A percentile compares a stretch with the other conserved stretches of the same genome.
phyloP scores from a whole-genome alignment of 2,329 filamentous ascomycete species.

The Pseudogymnoascus sp. region DNA sequence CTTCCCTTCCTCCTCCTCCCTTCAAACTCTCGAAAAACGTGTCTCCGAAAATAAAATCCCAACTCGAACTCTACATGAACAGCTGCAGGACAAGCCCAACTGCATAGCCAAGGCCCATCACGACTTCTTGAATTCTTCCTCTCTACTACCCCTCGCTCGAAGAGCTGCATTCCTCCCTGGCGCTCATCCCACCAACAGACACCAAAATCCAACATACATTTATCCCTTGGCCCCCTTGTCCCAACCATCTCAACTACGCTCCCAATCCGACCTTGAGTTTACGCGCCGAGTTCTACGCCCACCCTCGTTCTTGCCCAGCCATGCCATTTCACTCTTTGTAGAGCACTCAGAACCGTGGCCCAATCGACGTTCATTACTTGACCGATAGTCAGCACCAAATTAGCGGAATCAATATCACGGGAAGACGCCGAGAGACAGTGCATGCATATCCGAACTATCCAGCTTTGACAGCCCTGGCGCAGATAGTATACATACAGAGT shows the following conservation, averaged over 20 bases:
- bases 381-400: not conserved
- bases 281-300: constrained; percentile 1
- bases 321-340: constrained; percentile 5
- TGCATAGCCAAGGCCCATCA: not conserved
- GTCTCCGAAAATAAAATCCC: not conserved
- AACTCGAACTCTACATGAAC: constrained; percentile 6
- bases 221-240: not conserved
- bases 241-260: not conserved
- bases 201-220: not conserved
- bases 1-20: not conserved
- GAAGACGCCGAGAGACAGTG: not conserved
- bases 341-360: not conserved
- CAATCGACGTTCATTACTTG: constrained; percentile 7
- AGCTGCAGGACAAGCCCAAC: not conserved
- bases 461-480: constrained; percentile 2
- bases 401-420: constrained; percentile 7
- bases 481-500: constrained; percentile 2
- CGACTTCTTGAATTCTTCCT: not conserved
- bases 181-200: constrained; percentile 1
- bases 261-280: constrained; percentile 6
- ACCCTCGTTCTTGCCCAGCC: constrained; percentile 3
- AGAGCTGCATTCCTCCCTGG: not conserved
- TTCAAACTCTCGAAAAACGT: not conserved
- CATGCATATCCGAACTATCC: not conserved
- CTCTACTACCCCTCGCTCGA: not conserved